Evolutionary conservation across 2,329 filamentous ascomycete species (phyloP), one percentile per base, ranked within the genome.

Genomic region (Fusarium mexicanum): DNA sequence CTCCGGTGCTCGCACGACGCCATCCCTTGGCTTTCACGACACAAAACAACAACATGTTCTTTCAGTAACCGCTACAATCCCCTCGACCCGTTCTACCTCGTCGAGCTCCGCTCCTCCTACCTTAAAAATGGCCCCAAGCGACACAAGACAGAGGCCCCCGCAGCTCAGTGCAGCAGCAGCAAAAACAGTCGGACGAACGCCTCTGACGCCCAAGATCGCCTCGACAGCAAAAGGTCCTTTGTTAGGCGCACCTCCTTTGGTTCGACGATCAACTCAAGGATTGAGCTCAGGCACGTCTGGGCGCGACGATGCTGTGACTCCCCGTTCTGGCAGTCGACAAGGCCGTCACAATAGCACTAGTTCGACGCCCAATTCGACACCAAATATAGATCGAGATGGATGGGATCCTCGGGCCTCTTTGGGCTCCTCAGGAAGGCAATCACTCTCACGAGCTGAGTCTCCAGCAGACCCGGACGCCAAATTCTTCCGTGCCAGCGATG

Each of bases 401-500:
- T 87, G 85, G 85, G 86, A 89, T 38, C 77, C 73, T 37, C 73
- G 83, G 38, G 77, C 84, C n/a, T 80, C 80, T 26, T 76, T 82
- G 20, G 76, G 76, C n/a, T 73, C 67, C 16, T 31, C 74, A 4
- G 81, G 71, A n/a, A 78, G 78, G 55, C 74, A 68, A 48, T 67
- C 74, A 24, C 51, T 71, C 18, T 50, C 73, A 50, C 83, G 60
- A 64, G 74, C 37, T 37, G 79, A 79, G 40, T 67, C 75, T 20
- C 43, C 82, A 59, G 70, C 79, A 60, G 76, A 80, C 26, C 59
- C 77, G 67, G 71, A 79, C 76, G 81, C 77, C 77, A 96, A 94
- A 84, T 98, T 98, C 87, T 98, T 99, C 81, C 95, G 97, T 81
- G 96, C 95, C 35, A 94, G 91, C 80, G 94, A 98, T 76, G 93